phyloP scores from a whole-genome alignment of 345 rosid species.

The Moricandia arvensis region DNA sequence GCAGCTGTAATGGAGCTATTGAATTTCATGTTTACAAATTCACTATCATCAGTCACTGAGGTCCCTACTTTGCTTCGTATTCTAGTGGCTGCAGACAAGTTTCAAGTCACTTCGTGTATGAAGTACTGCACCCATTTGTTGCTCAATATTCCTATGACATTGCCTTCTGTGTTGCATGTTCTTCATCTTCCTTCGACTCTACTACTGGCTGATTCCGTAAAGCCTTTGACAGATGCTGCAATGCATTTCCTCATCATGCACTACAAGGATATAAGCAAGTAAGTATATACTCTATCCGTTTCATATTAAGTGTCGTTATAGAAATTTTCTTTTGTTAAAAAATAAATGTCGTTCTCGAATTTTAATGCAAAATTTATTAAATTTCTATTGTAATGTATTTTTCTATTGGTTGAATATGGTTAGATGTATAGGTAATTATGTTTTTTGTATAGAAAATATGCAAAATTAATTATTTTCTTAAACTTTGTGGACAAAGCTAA shows the following conservation, averaged over 20 bases:
- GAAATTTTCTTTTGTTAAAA: too few species aligned
- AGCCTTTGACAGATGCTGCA: conserved; percentile 72
- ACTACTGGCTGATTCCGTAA: conserved; percentile 66
- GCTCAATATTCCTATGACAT: conserved; percentile 65
- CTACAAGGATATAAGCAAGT: conserved; percentile 67
- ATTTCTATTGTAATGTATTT: too few species aligned
- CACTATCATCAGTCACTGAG: conserved; percentile 44
- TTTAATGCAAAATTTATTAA: too few species aligned
- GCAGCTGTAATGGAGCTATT: conserved; percentile 77
- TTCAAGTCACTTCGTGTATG: conserved; percentile 84
- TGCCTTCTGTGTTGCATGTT: conserved; percentile 72
- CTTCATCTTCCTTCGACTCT: conserved; percentile 75
- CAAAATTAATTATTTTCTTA: too few species aligned
- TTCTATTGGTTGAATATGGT: too few species aligned
- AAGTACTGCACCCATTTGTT: conserved; percentile 67
- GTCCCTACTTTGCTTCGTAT: conserved; percentile 66
- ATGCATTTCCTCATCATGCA: conserved; percentile 57
- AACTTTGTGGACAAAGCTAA: too few species aligned
- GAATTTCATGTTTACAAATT: conserved; percentile 63
- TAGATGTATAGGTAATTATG: too few species aligned
- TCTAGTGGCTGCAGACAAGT: conserved; percentile 79
- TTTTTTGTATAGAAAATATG: too few species aligned
- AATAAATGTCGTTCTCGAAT: too few species aligned
- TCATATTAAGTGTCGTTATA: too few species aligned
- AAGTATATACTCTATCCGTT: not conserved